phyloP scores from a whole-genome alignment of 148 eudicot genomes.

The Arbutus unedo region DNA sequence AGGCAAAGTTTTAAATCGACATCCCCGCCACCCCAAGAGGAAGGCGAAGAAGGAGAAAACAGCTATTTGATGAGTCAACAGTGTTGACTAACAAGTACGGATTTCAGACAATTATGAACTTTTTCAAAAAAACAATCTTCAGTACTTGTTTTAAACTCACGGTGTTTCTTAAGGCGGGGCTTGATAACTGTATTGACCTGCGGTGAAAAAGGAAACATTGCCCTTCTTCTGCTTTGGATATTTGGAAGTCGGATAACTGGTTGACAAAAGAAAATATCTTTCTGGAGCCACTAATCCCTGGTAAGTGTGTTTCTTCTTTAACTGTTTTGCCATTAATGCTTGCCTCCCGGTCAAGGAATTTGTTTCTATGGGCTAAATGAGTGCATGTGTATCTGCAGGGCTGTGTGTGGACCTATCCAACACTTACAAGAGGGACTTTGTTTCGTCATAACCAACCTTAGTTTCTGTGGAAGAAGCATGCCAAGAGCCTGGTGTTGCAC shows the following conservation, averaged over 20 bases:
- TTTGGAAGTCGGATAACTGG: slow-evolving; percentile 50
- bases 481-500: slow-evolving; percentile 27
- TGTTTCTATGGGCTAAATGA: neutral
- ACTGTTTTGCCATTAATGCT: neutral
- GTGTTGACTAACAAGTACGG: slow-evolving; percentile 56
- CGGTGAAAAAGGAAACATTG: slow-evolving; percentile 43
- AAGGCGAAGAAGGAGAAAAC: slow-evolving; percentile 39
- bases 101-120: neutral
- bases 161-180: slow-evolving; percentile 34
- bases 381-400: slow-evolving; percentile 44
- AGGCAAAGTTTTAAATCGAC: too few relatives aligned
- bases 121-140: neutral
- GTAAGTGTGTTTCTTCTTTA: slow-evolving; percentile 33
- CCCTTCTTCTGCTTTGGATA: slow-evolving; percentile 53
- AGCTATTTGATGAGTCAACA: slow-evolving; percentile 39
- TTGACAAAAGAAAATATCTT: slow-evolving; percentile 47
- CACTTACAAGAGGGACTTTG: slow-evolving; percentile 28
- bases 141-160: neutral
- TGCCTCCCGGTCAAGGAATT: neutral
- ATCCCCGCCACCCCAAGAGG: slow-evolving; percentile 28
- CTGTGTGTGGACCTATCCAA: slow-evolving; percentile 37
- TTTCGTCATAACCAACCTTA: slow-evolving; percentile 41
- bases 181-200: slow-evolving; percentile 41
- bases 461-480: slow-evolving; percentile 23
- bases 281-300: slow-evolving; percentile 54